phyloP scores from a whole-genome alignment of 352 stramenopile species.

The Phytophthora pseudosyringae region DNA sequence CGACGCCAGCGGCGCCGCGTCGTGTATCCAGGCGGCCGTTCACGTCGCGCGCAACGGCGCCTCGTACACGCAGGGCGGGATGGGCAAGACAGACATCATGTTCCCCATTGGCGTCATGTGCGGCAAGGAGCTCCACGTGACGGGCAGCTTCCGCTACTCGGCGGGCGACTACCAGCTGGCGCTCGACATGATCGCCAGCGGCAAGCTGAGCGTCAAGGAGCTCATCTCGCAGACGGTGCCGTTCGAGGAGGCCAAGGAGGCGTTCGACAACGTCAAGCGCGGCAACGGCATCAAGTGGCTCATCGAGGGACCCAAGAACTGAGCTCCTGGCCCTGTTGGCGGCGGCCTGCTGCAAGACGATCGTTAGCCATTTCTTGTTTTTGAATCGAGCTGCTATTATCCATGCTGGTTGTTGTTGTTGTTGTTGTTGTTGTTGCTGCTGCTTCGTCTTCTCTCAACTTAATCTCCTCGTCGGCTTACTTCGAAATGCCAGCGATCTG shows the following conservation, averaged over 20 bases:
- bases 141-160: conserved; percentile 41
- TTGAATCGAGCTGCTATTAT: conserved; percentile 16
- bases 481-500: conserved; percentile 13
- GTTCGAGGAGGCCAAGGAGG: conserved; percentile 40
- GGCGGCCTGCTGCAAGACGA: too few species aligned
- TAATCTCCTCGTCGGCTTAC: conserved; percentile 16
- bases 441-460: neutral
- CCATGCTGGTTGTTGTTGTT: neutral
- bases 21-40: conserved; percentile 35
- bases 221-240: conserved; percentile 34
- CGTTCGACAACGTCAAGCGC: conserved; percentile 38
- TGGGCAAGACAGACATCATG: conserved; percentile 35
- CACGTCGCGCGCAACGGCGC: conserved; percentile 33
- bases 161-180: conserved; percentile 37
- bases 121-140: conserved; percentile 36
- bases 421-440: neutral
- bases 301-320: conserved; percentile 40
- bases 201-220: conserved; percentile 36
- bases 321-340: neutral
- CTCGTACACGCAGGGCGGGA: conserved; percentile 34
- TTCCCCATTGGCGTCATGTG: conserved; percentile 41
- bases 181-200: conserved; percentile 35
- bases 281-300: conserved; percentile 45
- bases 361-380: conserved; percentile 14
- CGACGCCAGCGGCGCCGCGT: conserved; percentile 33